These are phyloP conservation scores for Aspergillus cejpii DNA, from an alignment of 2,329 filamentous ascomycete genomes.

Conservation along the genomic window DNA sequence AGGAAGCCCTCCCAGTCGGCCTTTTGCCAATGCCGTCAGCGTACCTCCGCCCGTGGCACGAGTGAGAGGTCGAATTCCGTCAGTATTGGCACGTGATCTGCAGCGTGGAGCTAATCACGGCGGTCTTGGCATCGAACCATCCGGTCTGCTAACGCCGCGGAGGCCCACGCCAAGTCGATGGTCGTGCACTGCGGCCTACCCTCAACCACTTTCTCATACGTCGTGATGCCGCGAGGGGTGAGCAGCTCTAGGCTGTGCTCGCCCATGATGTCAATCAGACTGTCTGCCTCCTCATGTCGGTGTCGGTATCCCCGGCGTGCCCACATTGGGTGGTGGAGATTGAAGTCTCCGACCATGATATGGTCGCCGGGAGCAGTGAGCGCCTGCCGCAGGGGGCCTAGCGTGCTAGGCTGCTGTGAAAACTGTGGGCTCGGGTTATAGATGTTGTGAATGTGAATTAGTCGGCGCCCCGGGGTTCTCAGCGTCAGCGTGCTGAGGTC, in stretches of 20 bases:
- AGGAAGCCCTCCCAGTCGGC: background rate
- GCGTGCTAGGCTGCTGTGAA: background rate
- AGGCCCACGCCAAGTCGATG: constrained; percentile 4
- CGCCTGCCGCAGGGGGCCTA: background rate
- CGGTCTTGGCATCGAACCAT: constrained; percentile 1
- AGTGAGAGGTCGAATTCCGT: constrained; percentile 1
- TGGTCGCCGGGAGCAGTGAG: background rate
- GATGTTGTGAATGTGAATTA: constrained; percentile 15
- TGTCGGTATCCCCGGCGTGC: background rate
- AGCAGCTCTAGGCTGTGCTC: constrained; percentile 1
- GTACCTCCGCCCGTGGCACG: background rate
- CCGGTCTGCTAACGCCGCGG: background rate
- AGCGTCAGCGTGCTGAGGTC: constrained; percentile 16
- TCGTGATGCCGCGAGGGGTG: constrained; percentile 2
- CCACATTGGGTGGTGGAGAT: constrained; percentile 6
- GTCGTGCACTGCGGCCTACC: background rate
- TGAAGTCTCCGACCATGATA: constrained; percentile 7
- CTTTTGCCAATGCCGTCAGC: background rate
- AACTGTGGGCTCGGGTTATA: constrained; percentile 14
- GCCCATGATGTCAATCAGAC: background rate
- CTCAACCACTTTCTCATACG: background rate
- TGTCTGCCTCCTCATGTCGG: background rate
- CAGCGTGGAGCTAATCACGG: background rate
- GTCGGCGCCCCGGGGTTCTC: background rate
- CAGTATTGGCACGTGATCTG: constrained; percentile 4